Base-by-base conservation (phyloP, 1,284 basidiomycete species). In the Melampsora allii-populina region DNA sequence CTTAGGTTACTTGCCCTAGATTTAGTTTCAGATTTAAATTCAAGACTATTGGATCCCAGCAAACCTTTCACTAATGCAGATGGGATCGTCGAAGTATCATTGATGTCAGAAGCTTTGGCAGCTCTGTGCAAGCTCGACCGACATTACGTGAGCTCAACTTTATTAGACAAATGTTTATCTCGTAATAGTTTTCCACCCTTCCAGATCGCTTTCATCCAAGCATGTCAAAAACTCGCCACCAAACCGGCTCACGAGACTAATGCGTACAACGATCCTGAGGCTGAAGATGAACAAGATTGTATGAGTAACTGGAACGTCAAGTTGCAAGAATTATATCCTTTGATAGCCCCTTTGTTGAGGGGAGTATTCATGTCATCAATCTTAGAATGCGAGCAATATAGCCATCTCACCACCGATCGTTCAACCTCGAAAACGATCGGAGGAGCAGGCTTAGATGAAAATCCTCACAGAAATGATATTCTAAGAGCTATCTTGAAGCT, bases 1-100 rank as follows among this genome's bases (percentile, higher is more conserved):
- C 80, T 94, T 31, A 85, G 88, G 29, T 80, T 80, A 65, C 83
- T 92, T 29, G 89, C 89, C 0, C 84, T 83, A 19, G 91, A 94
- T 79, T 82, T 91, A 14, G 89, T 88, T 7, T 69, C 63, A 14
- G 68, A 72, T 59, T 19, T 75, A 1, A 69, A 65, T n/a, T 75
- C 74, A 9, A 60, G 67, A 5, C 45, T 74, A 12, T 80, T 81
- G 60, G 79, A 80, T 53, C 78, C 79, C 1, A 74, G 75, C 45
- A 75, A 77, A 24, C 77, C 79, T 0, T 75, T 77, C 5, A 68
- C 78, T 12, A 78, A 77, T 29, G 61, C 76, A n/a, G 76, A 77
- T 29, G 77, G 76, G 58, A 73, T 76, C 29, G 77, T 81, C 66
- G 80, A 81, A 58, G 75, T 77, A 31, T 71, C 77, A 36, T 75